Base-by-base conservation (phyloP, 2,329 filamentous ascomycete genomes). In the Dothistroma septosporum region DNA sequence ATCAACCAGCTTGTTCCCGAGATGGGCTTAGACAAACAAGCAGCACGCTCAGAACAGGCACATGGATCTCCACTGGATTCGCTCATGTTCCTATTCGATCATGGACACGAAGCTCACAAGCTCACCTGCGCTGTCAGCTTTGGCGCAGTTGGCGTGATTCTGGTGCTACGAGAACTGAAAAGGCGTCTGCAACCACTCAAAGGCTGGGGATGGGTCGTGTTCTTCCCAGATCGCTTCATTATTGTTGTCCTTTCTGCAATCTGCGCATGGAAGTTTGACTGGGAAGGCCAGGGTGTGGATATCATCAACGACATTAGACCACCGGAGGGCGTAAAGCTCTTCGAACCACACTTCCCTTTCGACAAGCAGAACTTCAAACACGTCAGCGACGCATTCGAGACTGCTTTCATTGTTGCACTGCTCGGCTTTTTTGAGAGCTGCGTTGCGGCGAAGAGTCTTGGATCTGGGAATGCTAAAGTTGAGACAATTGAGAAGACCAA, bases 351-450 rank as follows among this genome's bases (percentile, higher is more conserved):
- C 63, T 97, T 92, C 83, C 93, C 94, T 0, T 94, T 97, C 70
- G 85, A 87, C 65, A 77, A 85, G 1, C 81, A 85, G 5, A 85
- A 95, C 68, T 87, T 97, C 80, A 83, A 85, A 24, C 89, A 97
- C 72, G 90, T 95, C 57, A 87, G 89, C 22, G 89, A 91, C 64
- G 89, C 91, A 41, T 89, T 97, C 83, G 88, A 90, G 55, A 97
- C 94, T 0, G 89, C 91, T 0, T 96, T 99, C 71, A 82, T 97
- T 57, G 96, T 99, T 65, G 91, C 92, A 0, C 82, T 99, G 24
- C 86, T 99, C 0, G 94, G 94, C n/a, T 99, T 99, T 76, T 99
- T 99, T 70, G 94, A 99, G 76, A 96, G 91, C 2, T 96, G 92
- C 0, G 92, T 99, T 12, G 94, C 94, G 0, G 94, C 94, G 37